Conservation (phyloP, 1,284 basidiomycete genomes). For the Irpex sp. region DNA sequence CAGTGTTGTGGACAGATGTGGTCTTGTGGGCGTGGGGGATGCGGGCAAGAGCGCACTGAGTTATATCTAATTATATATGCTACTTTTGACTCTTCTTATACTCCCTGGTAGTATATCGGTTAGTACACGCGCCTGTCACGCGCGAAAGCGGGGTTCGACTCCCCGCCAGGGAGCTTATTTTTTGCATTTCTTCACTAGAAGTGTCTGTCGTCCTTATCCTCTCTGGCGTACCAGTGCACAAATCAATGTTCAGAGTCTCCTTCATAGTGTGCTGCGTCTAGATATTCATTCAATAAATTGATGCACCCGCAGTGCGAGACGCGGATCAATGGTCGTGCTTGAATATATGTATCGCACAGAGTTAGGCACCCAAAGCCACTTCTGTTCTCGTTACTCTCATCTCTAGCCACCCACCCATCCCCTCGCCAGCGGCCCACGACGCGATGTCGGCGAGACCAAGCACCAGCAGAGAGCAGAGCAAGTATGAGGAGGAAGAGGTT, state of each 20-base stretch:
- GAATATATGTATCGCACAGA: no score
- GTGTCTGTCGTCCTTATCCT: neutral
- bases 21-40: neutral
- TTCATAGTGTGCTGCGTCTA: no score
- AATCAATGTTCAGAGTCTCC: no score
- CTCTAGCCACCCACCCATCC: neutral
- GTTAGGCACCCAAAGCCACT: neutral
- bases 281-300: no score
- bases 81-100: neutral
- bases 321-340: neutral
- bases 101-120: conserved; percentile 10
- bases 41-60: neutral
- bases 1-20: neutral
- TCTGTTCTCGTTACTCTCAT: neutral
- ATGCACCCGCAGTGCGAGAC: neutral
- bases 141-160: conserved; percentile 38
- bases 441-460: neutral
- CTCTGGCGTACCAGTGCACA: no score
- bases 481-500: conserved; percentile 22
- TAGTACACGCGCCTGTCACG: conserved; percentile 16
- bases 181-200: neutral
- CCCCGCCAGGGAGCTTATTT: conserved; percentile 30
- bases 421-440: neutral
- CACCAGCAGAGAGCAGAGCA: neutral
- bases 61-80: neutral